Evolutionary conservation across 495 filamentous ascomycete species (phyloP).

Genomic region (Cudoniella acicularis): DNA sequence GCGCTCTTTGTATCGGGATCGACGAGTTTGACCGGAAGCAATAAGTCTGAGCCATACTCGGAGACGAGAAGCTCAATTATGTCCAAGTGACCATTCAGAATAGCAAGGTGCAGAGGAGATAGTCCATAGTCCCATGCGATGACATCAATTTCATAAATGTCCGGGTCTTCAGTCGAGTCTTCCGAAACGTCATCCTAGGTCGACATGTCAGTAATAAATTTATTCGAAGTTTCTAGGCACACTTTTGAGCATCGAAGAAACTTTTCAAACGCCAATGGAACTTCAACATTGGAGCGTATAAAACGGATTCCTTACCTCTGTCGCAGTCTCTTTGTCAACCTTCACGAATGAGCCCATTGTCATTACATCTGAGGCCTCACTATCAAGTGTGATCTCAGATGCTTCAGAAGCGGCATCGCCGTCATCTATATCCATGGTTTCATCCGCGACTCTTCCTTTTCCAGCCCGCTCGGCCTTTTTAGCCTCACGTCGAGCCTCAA

Average conservation of each 20-base stretch:
- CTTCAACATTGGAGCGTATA: too few relatives aligned
- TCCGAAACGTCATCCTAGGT: constrained; percentile 27
- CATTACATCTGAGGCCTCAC: constrained; percentile 30
- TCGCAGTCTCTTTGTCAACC: constrained; percentile 40
- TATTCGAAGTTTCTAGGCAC: too few relatives aligned
- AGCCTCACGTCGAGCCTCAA: constrained; percentile 32
- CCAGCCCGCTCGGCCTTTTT: constrained; percentile 17
- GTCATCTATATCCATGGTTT: constrained; percentile 38
- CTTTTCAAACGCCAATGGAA: too few relatives aligned
- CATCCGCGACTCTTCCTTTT: constrained; percentile 29
- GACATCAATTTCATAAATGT: constrained; percentile 74
- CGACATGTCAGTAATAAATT: too few relatives aligned
- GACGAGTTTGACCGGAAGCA: constrained; percentile 63
- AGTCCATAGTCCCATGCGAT: constrained; percentile 70
- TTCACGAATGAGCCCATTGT: constrained; percentile 61
- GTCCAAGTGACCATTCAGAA: constrained; percentile 62
- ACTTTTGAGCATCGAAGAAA: too few relatives aligned
- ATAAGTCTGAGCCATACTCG: constrained; percentile 68
- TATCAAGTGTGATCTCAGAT: constrained; percentile 27
- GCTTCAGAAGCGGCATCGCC: constrained; percentile 36
- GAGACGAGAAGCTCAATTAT: constrained; percentile 66
- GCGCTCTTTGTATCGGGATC: constrained; percentile 41
- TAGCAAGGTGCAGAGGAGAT: constrained; percentile 73
- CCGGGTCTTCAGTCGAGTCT: constrained; percentile 62
- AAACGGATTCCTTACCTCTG: constrained; percentile 18